Conservation (phyloP, 352 stramenopile genomes). For the Pythium brassicae region DNA sequence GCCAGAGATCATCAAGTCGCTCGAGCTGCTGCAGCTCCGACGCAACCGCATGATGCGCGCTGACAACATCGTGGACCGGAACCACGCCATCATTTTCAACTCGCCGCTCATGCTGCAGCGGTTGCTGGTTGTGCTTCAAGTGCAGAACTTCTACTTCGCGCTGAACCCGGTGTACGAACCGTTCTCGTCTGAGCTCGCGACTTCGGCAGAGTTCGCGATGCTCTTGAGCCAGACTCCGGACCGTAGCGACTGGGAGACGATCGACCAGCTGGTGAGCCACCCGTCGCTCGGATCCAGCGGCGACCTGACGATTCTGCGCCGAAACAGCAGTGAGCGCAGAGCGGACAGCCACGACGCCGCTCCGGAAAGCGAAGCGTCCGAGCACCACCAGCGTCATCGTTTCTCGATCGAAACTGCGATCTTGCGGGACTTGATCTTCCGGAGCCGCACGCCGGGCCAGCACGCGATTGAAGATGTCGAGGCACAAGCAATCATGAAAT, state of each 20-base stretch:
- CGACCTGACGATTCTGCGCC: slow-evolving; percentile 51
- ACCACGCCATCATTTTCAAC: slow-evolving; percentile 92
- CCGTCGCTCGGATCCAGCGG: slow-evolving; percentile 36
- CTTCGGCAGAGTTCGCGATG: slow-evolving; percentile 77
- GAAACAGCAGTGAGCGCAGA: slow-evolving; percentile 14
- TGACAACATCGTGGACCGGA: slow-evolving; percentile 90
- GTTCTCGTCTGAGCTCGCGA: slow-evolving; percentile 77
- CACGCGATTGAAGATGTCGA: slow-evolving; percentile 61
- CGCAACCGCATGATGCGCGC: slow-evolving; percentile 68
- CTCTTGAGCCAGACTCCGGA: slow-evolving; percentile 71
- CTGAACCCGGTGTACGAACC: slow-evolving; percentile 80
- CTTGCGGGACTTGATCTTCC: slow-evolving; percentile 70
- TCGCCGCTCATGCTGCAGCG: slow-evolving; percentile 66
- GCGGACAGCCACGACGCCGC: background rate
- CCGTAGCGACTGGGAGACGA: slow-evolving; percentile 69
- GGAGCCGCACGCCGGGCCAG: slow-evolving; percentile 46
- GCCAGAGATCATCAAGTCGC: slow-evolving; percentile 90
- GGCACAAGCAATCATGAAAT: slow-evolving; percentile 89
- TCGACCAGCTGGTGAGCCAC: slow-evolving; percentile 56
- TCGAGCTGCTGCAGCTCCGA: slow-evolving; percentile 89
- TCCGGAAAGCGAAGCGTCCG: slow-evolving; percentile 8
- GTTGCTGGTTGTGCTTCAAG: slow-evolving; percentile 65
- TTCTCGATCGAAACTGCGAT: slow-evolving; percentile 71
- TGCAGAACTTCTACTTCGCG: slow-evolving; percentile 86
- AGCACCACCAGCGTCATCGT: slow-evolving; percentile 27